phyloP scores from a whole-genome alignment of 345 rosid species.

The Populus simonii region DNA sequence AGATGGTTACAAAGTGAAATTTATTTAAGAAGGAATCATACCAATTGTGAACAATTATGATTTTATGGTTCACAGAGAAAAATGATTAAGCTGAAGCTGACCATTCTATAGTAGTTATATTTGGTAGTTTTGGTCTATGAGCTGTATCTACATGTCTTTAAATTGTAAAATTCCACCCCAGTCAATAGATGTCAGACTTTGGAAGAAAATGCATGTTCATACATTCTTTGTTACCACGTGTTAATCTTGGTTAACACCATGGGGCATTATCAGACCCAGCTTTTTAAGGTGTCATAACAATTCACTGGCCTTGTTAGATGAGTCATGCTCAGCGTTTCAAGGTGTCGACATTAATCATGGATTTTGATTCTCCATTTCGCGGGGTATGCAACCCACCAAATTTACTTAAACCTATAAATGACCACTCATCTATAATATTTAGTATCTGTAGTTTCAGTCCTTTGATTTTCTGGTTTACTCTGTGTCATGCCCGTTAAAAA shows the following conservation, averaged over 20 bases:
- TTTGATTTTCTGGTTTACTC: no score
- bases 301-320: neutral
- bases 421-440: no score
- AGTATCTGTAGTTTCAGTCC: no score
- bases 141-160: no score
- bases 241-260: neutral
- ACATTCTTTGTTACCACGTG: no score
- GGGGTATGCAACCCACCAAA: neutral
- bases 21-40: neutral
- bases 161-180: neutral
- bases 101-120: neutral
- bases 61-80: neutral
- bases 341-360: neutral
- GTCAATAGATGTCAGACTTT: neutral
- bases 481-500: no score
- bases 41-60: neutral
- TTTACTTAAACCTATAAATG: neutral
- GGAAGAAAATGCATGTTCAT: conserved; percentile 1
- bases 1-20: neutral
- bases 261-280: neutral
- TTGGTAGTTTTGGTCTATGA: no score
- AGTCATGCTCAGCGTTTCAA: neutral
- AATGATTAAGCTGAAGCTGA: neutral
- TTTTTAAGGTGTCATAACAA: neutral
- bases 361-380: neutral